Base-by-base conservation (phyloP, 306 rosid species). In the Phaseolus lunatus region DNA sequence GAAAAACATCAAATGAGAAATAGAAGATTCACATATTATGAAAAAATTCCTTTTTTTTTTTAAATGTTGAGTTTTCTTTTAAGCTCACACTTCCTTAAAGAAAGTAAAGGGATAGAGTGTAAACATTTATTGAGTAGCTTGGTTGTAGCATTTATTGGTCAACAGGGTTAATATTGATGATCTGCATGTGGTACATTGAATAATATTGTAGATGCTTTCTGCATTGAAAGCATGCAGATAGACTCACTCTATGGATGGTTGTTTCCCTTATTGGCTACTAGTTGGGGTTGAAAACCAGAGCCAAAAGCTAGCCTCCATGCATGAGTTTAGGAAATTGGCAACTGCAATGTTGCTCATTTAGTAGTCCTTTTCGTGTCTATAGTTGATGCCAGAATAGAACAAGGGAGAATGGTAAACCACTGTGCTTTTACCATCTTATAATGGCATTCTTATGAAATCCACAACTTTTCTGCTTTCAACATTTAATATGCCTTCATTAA, bases 371-470 rank as follows among this genome's bases (percentile, higher is more conserved):
- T 66, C 24, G 43, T 49, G 10, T 70, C 37, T n/a, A 64, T 70
- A 76, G 82, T 82, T 49, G 67, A 78, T 85, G 70, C 92, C 82
- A 84, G 78, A 86, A 64, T 67, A 63, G 92, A n/a, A 75, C 78
- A 70, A 67, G 65, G 82, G 72, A 27, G 44, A 63, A 33, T 41
- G 73, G 62, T 66, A 48, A 70, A 15, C 70, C 54, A 43, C 11
- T 26, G 20, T 47, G 54, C 78, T 50, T 49, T 48, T 49, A 50
- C 48, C 20, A 37, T 81, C 88, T 78, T 69, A 44, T 80, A 56
- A 82, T 65, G 72, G 79, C 72, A 88, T 53, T 76, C 78, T 50
- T 29, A 76, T 78, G 84, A 83, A 82, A 79, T 37, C 70, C 76
- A 78, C 63, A 72, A 31, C 61, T 78, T 70, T 70, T 66, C 31